These are phyloP conservation scores for Aspergillus persii DNA, from an alignment of 2,329 filamentous ascomycete genomes.

Conservation along the genomic window DNA sequence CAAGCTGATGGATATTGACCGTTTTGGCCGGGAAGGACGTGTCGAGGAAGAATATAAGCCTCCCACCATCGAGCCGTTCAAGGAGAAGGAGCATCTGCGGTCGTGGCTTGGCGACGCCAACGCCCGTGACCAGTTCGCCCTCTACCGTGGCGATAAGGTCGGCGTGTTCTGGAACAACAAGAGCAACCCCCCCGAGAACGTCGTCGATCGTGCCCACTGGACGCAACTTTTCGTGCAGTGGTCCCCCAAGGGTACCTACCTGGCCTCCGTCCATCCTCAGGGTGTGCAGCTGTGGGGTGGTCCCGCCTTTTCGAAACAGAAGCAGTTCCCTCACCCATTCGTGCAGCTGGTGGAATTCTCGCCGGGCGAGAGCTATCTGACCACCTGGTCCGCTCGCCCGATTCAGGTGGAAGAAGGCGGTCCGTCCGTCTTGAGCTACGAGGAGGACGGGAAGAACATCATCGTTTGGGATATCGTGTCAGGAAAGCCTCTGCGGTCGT, in stretches of 20 bases:
- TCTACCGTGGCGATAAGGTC: conserved; percentile 88
- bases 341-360: conserved; percentile 98
- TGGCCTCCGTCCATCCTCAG: conserved; percentile 92
- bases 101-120: conserved; percentile 89
- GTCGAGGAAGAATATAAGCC: conserved; percentile 86
- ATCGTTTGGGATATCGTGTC: conserved; percentile 97
- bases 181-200: conserved; percentile 79
- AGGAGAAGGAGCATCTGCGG: conserved; percentile 88
- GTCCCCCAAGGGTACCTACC: conserved; percentile 91
- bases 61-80: conserved; percentile 79
- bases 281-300: conserved; percentile 98
- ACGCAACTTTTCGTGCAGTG: conserved; percentile 98
- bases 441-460: conserved; percentile 99
- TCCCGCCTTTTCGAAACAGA: conserved; percentile 81
- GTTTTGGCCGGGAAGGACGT: conserved; percentile 89
- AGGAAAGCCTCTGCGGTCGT: conserved; percentile 84
- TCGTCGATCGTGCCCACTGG: conserved; percentile 94
- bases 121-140: conserved; percentile 90
- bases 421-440: conserved; percentile 70
- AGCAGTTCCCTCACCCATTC: conserved; percentile 90
- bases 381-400: conserved; percentile 93
- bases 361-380: conserved; percentile 85
- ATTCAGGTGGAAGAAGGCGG: conserved; percentile 90
- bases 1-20: conserved; percentile 97
- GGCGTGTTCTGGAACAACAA: conserved; percentile 99